Conservation (phyloP, 208 protist genomes). For the Leishmania martiniquensis region DNA sequence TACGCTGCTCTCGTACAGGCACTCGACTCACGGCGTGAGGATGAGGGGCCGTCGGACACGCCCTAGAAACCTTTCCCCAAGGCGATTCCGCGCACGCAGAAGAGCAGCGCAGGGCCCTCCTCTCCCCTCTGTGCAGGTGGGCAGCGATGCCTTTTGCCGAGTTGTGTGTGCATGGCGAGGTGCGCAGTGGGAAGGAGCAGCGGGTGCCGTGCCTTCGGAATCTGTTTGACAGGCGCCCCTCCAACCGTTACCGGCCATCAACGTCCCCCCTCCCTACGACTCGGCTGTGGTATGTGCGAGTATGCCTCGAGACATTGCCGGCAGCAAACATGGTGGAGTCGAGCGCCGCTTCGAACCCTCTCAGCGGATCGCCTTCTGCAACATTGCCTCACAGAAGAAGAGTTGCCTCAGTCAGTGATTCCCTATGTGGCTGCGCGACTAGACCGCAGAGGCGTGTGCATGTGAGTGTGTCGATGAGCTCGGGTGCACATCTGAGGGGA, state of each 20-base stretch:
- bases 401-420: constrained; percentile 1
- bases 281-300: no score
- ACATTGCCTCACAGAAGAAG: constrained; percentile 25
- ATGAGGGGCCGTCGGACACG: background rate
- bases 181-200: background rate
- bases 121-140: background rate
- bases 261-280: no score
- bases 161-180: background rate
- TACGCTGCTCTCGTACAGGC: background rate
- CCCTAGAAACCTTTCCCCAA: background rate
- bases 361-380: background rate
- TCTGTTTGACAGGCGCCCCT: background rate
- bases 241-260: background rate
- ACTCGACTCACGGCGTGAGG: background rate
- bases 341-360: background rate
- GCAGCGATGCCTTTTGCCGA: background rate
- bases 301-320: background rate
- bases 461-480: background rate
- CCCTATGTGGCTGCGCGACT: constrained; percentile 23
- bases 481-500: constrained; percentile 2
- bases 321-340: background rate
- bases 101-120: background rate
- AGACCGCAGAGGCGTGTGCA: constrained; percentile 12
- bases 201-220: no score
- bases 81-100: background rate